Evolutionary conservation across 2,329 filamentous ascomycete species (phyloP).

Genomic region (Curvularia hawaiiensis): DNA sequence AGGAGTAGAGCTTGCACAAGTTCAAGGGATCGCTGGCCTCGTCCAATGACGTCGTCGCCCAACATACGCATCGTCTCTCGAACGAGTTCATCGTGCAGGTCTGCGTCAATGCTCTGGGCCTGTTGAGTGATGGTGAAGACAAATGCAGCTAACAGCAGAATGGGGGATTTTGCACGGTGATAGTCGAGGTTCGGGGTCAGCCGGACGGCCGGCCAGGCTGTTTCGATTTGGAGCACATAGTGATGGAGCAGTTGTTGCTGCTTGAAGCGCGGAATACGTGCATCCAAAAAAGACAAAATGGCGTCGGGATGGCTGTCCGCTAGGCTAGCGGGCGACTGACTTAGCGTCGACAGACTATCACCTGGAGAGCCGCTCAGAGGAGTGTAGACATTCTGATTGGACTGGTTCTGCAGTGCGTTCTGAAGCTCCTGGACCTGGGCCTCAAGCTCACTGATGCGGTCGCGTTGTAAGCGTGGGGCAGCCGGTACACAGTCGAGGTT

Average conservation of each 20-base stretch:
- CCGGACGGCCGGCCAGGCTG: conserved; percentile 29
- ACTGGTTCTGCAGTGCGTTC: conserved; percentile 17
- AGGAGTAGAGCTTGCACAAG: conserved; percentile 37
- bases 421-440: conserved; percentile 30
- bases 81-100: conserved; percentile 34
- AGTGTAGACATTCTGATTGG: conserved; percentile 19
- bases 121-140: conserved; percentile 28
- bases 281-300: conserved; percentile 29
- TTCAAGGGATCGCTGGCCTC: conserved; percentile 32
- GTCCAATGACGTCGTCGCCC: conserved; percentile 29
- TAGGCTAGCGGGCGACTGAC: conserved; percentile 13
- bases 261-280: conserved; percentile 24
- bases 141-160: conserved; percentile 30
- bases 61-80: conserved; percentile 30
- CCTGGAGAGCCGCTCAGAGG: conserved; percentile 26
- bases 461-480: conserved; percentile 35
- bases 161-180: conserved; percentile 29
- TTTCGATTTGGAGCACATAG: conserved; percentile 23
- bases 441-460: conserved; percentile 36
- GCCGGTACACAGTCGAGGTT: conserved; percentile 29
- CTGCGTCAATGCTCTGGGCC: conserved; percentile 24
- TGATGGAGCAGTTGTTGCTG: conserved; percentile 28
- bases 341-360: conserved; percentile 5
- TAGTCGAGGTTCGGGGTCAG: conserved; percentile 17
- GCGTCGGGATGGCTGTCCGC: conserved; percentile 22